phyloP scores from a whole-genome alignment of 768 basidiomycete genomes.

The Mycena vitilis region DNA sequence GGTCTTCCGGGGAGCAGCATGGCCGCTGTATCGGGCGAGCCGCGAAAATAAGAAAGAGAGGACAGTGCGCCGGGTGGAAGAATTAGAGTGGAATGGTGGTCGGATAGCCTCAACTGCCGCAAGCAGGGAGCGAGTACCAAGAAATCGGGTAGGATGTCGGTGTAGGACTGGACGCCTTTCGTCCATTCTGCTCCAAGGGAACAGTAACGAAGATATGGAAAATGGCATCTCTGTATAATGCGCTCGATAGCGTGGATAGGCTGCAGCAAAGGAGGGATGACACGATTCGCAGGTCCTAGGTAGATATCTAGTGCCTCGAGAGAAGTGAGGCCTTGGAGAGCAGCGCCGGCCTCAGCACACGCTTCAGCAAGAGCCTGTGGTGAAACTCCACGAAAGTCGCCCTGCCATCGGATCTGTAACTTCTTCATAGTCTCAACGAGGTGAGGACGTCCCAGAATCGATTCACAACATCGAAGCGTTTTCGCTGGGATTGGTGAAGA shows the following conservation, averaged over 20 bases:
- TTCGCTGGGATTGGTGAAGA: slow-evolving; percentile 53
- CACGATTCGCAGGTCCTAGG: slow-evolving; percentile 59
- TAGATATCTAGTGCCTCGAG: slow-evolving; percentile 69
- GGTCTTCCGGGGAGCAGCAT: slow-evolving; percentile 71
- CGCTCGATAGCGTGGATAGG: slow-evolving; percentile 60
- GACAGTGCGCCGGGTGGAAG: slow-evolving; percentile 60
- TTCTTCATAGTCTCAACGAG: slow-evolving; percentile 58
- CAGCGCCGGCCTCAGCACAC: slow-evolving; percentile 53
- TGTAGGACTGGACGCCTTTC: slow-evolving; percentile 57
- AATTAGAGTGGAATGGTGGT: slow-evolving; percentile 55
- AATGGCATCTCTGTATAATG: slow-evolving; percentile 50
- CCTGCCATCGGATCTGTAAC: slow-evolving; percentile 65
- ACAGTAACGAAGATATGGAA: slow-evolving; percentile 54
- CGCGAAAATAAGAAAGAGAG: slow-evolving; percentile 66
- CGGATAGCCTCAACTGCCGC: slow-evolving; percentile 59
- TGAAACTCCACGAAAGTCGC: slow-evolving; percentile 46
- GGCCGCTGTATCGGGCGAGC: slow-evolving; percentile 69
- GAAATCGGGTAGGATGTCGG: slow-evolving; percentile 53
- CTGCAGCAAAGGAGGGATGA: slow-evolving; percentile 30
- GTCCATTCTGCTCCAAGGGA: slow-evolving; percentile 60
- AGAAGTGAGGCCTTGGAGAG: slow-evolving; percentile 48
- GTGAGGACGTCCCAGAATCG: slow-evolving; percentile 58
- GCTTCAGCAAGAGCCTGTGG: slow-evolving; percentile 49
- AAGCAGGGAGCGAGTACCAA: slow-evolving; percentile 55
- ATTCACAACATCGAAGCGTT: slow-evolving; percentile 64